These are phyloP conservation scores for Penicillium longicatenatum DNA, from an alignment of 495 filamentous ascomycete species.

Conservation along the genomic window DNA sequence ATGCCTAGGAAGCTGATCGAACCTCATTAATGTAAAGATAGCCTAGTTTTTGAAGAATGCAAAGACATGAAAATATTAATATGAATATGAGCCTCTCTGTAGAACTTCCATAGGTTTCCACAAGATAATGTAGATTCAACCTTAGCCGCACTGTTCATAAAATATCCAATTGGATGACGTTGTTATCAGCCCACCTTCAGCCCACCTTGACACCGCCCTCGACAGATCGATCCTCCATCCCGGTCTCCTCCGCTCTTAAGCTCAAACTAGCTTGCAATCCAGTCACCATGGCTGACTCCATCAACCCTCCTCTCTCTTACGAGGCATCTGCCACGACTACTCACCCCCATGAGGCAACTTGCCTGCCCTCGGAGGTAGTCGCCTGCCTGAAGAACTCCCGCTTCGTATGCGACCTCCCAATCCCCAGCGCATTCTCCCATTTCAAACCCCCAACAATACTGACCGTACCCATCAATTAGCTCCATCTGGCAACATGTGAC, in stretches of 20 bases:
- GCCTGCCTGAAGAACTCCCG: constrained; percentile 91
- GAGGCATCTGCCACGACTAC: constrained; percentile 73
- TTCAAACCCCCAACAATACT: constrained; percentile 5
- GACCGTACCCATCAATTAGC: constrained; percentile 50
- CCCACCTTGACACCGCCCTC: constrained; percentile 1
- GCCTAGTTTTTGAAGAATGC: background rate
- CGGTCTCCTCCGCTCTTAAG: background rate
- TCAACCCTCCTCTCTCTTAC: constrained; percentile 66
- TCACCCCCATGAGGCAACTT: constrained; percentile 64
- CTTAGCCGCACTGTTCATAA: background rate
- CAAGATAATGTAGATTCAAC: too few relatives aligned
- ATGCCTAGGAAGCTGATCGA: background rate
- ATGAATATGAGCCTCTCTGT: too few relatives aligned
- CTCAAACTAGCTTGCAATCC: background rate
- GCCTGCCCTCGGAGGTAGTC: constrained; percentile 80
- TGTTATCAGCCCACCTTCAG: constrained; percentile 6
- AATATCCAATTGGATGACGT: constrained; percentile 4
- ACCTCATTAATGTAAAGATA: background rate
- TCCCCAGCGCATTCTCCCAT: background rate
- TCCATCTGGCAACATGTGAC: constrained; percentile 90
- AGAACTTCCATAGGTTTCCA: too few relatives aligned
- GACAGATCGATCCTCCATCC: constrained; percentile 4
- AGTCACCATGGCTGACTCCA: constrained; percentile 43
- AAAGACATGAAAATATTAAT: too few relatives aligned
- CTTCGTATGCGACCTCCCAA: constrained; percentile 62